Percentiles rank a stretch among this genome's conserved stretches.
phyloP scores from a whole-genome alignment of 75 land plant species.

The Pinus taeda region DNA sequence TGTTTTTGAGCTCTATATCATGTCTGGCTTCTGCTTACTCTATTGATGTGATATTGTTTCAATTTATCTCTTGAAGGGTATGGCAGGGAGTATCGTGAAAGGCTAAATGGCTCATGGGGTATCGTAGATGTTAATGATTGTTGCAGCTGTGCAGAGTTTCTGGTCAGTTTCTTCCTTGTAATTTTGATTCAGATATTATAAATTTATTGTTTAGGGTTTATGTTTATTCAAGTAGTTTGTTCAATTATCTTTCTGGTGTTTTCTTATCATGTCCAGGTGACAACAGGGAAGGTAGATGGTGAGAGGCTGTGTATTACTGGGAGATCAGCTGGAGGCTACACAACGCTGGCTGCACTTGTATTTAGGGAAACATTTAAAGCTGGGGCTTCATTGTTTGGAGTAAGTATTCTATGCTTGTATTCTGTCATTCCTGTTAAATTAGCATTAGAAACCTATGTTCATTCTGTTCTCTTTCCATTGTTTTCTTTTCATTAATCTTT shows the following conservation, averaged over 20 bases:
- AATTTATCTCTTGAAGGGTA: slow-evolving; percentile 46
- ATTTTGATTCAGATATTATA: neutral
- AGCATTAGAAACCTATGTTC: too few species aligned
- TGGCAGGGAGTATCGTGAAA: slow-evolving; percentile 90
- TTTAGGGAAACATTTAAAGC: slow-evolving; percentile 86
- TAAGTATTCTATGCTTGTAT: slow-evolving; percentile 22
- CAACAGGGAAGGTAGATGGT: slow-evolving; percentile 71
- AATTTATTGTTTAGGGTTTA: neutral
- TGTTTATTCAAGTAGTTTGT: neutral
- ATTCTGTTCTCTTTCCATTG: too few species aligned
- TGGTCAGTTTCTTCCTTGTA: slow-evolving; percentile 45
- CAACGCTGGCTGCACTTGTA: slow-evolving; percentile 92
- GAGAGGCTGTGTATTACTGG: slow-evolving; percentile 89
- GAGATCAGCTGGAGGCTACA: slow-evolving; percentile 96
- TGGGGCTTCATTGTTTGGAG: slow-evolving; percentile 95
- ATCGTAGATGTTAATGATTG: slow-evolving; percentile 92
- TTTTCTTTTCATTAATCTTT: too few species aligned
- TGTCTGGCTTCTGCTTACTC: neutral
- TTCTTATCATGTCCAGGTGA: slow-evolving; percentile 38
- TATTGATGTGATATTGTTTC: slow-evolving; percentile 2
- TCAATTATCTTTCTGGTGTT: neutral
- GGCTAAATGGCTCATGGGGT: slow-evolving; percentile 91
- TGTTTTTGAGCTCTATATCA: neutral
- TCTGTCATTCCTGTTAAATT: too few species aligned
- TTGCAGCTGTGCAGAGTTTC: slow-evolving; percentile 91